Evolutionary conservation across 2,329 filamentous ascomycete species (phyloP).

Genomic region (Ambrosiella beaveri): DNA sequence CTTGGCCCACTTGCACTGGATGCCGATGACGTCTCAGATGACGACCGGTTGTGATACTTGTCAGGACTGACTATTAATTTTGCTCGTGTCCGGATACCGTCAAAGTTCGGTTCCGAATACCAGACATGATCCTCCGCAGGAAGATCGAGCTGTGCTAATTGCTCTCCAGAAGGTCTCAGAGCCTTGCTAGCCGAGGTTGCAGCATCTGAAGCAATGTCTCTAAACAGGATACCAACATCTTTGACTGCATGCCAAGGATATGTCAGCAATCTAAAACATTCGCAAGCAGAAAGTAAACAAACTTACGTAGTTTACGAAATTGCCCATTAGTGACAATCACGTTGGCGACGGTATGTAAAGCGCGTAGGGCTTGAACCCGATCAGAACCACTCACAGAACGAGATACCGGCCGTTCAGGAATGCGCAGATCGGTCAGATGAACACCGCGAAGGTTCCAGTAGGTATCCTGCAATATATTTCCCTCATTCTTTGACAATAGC

Average conservation of each 20-base stretch:
- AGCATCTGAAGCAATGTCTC: conserved; percentile 83
- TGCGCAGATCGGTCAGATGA: conserved; percentile 40
- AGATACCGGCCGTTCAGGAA: conserved; percentile 49
- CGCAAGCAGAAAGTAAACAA: background rate
- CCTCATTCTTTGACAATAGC: conserved; percentile 83
- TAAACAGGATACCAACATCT: conserved; percentile 64
- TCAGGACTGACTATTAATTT: conserved; percentile 48
- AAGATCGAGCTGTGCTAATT: conserved; percentile 59
- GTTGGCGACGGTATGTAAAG: conserved; percentile 72
- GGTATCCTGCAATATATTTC: conserved; percentile 88
- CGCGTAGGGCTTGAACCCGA: conserved; percentile 66
- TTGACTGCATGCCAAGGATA: conserved; percentile 31
- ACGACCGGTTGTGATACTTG: conserved; percentile 42
- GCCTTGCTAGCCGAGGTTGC: conserved; percentile 59
- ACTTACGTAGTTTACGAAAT: conserved; percentile 74
- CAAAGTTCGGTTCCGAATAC: conserved; percentile 72
- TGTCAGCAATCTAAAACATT: conserved; percentile 5
- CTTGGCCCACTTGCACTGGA: background rate
- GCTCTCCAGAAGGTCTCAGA: conserved; percentile 62
- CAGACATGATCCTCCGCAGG: conserved; percentile 83
- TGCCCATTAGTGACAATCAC: conserved; percentile 90
- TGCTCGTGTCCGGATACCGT: conserved; percentile 49
- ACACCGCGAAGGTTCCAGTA: conserved; percentile 83
- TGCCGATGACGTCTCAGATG: background rate
- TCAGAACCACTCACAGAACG: conserved; percentile 70